Evolutionary conservation across 768 basidiomycete species (phyloP).

Genomic region (Pisolithus marmoratus): DNA sequence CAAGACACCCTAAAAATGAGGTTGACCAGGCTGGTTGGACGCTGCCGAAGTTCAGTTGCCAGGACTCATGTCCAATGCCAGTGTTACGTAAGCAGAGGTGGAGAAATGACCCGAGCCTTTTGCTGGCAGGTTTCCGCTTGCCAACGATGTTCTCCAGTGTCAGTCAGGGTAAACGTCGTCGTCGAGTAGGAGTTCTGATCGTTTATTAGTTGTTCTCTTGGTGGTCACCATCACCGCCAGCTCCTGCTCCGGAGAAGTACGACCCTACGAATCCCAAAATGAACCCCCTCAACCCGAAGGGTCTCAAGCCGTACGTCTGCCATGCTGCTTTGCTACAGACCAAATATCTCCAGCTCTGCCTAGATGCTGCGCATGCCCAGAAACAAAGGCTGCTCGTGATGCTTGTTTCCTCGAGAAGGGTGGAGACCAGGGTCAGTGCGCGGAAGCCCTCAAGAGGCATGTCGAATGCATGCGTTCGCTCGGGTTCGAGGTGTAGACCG

Average conservation of each 20-base stretch:
- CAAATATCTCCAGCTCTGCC: background rate
- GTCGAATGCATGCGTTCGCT: constrained; percentile 86
- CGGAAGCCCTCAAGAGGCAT: constrained; percentile 71
- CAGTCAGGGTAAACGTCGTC: background rate
- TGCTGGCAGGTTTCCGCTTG: too few species aligned
- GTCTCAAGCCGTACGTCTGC: constrained; percentile 83
- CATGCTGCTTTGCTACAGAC: background rate
- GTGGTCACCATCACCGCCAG: constrained; percentile 42
- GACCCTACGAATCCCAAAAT: constrained; percentile 71
- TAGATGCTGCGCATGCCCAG: constrained; percentile 95
- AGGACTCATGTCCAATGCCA: too few species aligned
- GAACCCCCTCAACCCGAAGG: constrained; percentile 90
- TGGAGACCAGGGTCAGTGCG: constrained; percentile 74
- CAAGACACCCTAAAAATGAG: too few species aligned
- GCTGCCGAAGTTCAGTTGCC: too few species aligned
- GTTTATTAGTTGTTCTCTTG: constrained; percentile 42
- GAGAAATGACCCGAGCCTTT: background rate
- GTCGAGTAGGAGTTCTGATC: background rate
- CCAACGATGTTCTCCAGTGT: constrained; percentile 43
- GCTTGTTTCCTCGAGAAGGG: constrained; percentile 80
- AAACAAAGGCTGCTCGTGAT: constrained; percentile 89
- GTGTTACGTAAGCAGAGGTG: background rate
- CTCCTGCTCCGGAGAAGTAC: constrained; percentile 37
- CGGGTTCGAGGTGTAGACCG: constrained; percentile 73
- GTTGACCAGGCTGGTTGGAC: too few species aligned